Evolutionary conservation across 495 filamentous ascomycete species (phyloP).

Genomic region (Penicillium atrosanguineum): DNA sequence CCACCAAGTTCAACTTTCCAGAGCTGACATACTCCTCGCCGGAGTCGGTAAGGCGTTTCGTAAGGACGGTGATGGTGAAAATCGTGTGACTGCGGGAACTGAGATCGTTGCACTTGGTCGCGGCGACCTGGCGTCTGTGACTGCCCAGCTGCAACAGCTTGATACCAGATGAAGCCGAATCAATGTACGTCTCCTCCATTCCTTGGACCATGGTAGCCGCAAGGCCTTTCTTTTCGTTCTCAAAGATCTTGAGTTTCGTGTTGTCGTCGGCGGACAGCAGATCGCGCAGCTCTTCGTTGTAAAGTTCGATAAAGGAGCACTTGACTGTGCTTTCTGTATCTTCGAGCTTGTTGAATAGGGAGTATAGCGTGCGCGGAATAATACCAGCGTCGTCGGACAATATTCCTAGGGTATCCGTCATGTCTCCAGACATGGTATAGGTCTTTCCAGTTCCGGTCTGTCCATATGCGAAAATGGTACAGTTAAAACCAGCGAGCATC

Average conservation of each 20-base stretch:
- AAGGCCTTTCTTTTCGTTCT: slow-evolving; percentile 84
- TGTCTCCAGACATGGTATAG: slow-evolving; percentile 98
- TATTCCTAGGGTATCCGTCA: slow-evolving; percentile 79
- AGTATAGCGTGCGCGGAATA: slow-evolving; percentile 83
- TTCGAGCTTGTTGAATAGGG: slow-evolving; percentile 81
- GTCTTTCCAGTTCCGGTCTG: slow-evolving; percentile 98
- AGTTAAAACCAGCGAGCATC: slow-evolving; percentile 97
- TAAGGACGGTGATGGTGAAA: slow-evolving; percentile 88
- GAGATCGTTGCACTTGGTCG: slow-evolving; percentile 97
- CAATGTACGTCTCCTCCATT: slow-evolving; percentile 94
- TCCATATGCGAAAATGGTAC: slow-evolving; percentile 97
- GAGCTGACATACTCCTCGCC: slow-evolving; percentile 90
- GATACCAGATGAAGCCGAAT: slow-evolving; percentile 78
- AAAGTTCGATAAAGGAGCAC: slow-evolving; percentile 97
- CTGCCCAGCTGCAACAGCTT: slow-evolving; percentile 86
- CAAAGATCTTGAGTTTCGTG: slow-evolving; percentile 89
- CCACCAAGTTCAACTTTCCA: slow-evolving; percentile 93
- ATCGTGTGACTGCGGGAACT: slow-evolving; percentile 95
- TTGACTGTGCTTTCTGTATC: slow-evolving; percentile 88
- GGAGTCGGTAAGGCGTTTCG: slow-evolving; percentile 75
- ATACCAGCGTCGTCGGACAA: slow-evolving; percentile 91
- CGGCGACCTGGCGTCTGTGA: slow-evolving; percentile 90
- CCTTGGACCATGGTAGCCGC: slow-evolving; percentile 83
- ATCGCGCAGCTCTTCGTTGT: slow-evolving; percentile 95
- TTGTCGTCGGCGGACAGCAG: slow-evolving; percentile 77